Base-by-base conservation (phyloP, 352 stramenopile species). In the Phytopythium kandeliae region DNA sequence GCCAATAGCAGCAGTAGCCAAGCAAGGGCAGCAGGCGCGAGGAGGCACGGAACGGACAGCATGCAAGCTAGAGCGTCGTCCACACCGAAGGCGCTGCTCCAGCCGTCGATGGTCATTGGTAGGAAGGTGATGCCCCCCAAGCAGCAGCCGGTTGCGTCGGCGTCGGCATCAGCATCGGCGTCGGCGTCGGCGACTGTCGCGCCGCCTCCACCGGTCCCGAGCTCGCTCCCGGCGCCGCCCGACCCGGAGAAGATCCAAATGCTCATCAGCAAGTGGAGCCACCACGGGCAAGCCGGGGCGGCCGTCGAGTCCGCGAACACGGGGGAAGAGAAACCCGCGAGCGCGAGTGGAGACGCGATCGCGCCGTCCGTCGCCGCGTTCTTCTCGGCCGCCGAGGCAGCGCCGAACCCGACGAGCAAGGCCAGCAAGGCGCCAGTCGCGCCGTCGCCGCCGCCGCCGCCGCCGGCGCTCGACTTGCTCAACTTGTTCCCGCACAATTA, bases 211-310 rank as follows among this genome's bases (percentile, higher is more conserved):
- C 58, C 67, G n/a, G 58, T 74, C 67, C 68, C 65, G 21, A 65
- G 40, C 22, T 60, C 58, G 3, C 51, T 72, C 30, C 71, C 71
- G n/a, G 28, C 55, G 13, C 69, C 67, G 26, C 74, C 74, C 33
- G 64, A 81, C 48, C 64, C 69, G 3, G 61, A 71, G 15, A 83
- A 89, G 63, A 87, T 87, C 33, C 63, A 85, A 40, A 62, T 71
- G 50, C 48, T 89, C 12, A 67, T 89, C 40, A 57, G 65, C 31
- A 89, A 87, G 52, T 89, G 78, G 78, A 78, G 59, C 28, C 57
- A 64, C 26, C 63, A 74, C 24, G 67, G 59, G 11, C 54, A 64
- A 26, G 57, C 53, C 57, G 42, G 58, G 37, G 49, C 56, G 13
- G 30, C 43, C 22, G 25, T 45, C 19, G 62, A 47, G 43, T 38